Evolutionary conservation across 2,329 filamentous ascomycete species (phyloP).

Genomic region (Aspergillus transmontanensis): DNA sequence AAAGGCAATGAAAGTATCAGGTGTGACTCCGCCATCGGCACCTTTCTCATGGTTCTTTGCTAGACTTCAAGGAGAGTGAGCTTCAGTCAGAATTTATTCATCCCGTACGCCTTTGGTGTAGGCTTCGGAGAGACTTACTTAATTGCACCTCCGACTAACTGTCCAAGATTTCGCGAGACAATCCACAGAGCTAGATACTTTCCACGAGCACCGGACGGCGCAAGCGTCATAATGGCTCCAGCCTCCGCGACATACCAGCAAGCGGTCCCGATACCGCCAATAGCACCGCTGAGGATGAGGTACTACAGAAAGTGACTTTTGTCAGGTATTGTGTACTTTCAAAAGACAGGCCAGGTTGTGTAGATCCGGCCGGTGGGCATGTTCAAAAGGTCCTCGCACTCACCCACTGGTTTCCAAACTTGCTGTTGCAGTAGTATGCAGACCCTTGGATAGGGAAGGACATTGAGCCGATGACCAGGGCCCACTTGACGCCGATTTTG

Average conservation of each 20-base stretch:
- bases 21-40: conserved; percentile 42
- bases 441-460: conserved; percentile 52
- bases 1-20: conserved; percentile 52
- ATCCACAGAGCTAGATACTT: conserved; percentile 54
- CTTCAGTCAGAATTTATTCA: neutral
- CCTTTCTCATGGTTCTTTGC: conserved; percentile 43
- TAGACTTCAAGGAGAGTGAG: conserved; percentile 23
- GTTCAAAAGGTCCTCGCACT: conserved; percentile 15
- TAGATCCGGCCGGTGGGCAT: neutral
- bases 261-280: conserved; percentile 45
- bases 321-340: neutral
- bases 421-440: conserved; percentile 53
- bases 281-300: conserved; percentile 43
- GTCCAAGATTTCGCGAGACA: conserved; percentile 50
- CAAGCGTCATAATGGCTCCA: conserved; percentile 53
- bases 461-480: conserved; percentile 44
- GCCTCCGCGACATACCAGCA: conserved; percentile 55
- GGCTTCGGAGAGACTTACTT: conserved; percentile 35
- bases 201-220: conserved; percentile 49
- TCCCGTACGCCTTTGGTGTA: neutral
- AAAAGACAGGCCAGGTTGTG: neutral
- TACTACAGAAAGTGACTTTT: conserved; percentile 28
- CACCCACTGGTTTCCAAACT: conserved; percentile 53
- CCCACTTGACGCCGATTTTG: conserved; percentile 52
- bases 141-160: conserved; percentile 52